phyloP scores from a whole-genome alignment of 805 yeast species.

The Starmerella etchellsii region DNA sequence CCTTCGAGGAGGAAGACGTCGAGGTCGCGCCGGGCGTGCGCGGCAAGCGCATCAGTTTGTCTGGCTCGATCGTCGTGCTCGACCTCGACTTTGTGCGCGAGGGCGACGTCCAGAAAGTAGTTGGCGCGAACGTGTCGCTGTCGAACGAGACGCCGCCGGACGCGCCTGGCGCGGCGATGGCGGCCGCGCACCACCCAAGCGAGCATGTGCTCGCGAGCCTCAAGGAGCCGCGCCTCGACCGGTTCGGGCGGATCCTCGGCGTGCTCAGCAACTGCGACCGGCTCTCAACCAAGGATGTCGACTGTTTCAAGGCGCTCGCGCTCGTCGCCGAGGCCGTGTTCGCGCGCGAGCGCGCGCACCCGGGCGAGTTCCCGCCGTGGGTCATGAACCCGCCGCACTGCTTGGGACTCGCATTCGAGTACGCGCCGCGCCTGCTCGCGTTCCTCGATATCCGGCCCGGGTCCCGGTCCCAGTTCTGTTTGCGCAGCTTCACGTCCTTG shows the following conservation, averaged over 20 bases:
- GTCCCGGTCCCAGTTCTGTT: slow-evolving; percentile 14
- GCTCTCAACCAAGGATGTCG: slow-evolving; percentile 25
- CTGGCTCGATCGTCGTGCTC: slow-evolving; percentile 29
- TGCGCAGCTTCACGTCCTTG: slow-evolving; percentile 5
- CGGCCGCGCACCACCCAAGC: slow-evolving; percentile 20
- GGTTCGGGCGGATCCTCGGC: slow-evolving; percentile 25
- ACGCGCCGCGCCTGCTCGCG: slow-evolving; percentile 22
- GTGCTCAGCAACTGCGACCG: slow-evolving; percentile 28
- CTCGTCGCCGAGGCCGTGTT: slow-evolving; percentile 24
- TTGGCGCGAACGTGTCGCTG: slow-evolving; percentile 22
- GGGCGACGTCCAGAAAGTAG: slow-evolving; percentile 7
- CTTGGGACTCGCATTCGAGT: slow-evolving; percentile 28
- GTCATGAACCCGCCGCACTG: slow-evolving; percentile 22
- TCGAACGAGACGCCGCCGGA: slow-evolving; percentile 20
- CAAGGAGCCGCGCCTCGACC: slow-evolving; percentile 25
- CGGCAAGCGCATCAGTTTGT: slow-evolving; percentile 28
- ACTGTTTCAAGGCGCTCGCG: slow-evolving; percentile 28
- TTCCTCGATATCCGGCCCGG: slow-evolving; percentile 19
- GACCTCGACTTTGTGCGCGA: slow-evolving; percentile 23
- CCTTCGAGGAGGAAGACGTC: slow-evolving; percentile 26
- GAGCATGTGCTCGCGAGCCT: slow-evolving; percentile 22
- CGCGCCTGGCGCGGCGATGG: slow-evolving; percentile 20
- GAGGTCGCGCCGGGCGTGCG: slow-evolving; percentile 11
- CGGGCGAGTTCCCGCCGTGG: slow-evolving; percentile 23
- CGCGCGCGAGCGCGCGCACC: not conserved